Evolutionary conservation across 176 grass and related monocot genomes (phyloP).

Genomic region (Melocanna baccifera): DNA sequence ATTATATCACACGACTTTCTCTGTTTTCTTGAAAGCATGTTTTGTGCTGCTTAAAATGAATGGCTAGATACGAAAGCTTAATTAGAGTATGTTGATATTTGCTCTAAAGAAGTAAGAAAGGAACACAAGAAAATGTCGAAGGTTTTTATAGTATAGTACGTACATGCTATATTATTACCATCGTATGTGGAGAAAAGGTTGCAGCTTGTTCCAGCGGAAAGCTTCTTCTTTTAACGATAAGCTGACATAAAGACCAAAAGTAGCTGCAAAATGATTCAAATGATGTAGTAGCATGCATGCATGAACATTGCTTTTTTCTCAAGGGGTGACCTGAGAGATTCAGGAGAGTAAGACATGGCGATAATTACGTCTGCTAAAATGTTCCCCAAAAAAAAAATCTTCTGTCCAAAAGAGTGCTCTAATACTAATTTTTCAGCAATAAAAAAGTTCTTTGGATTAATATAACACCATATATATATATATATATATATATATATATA

Average conservation of each 20-base stretch:
- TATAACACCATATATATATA: too few species aligned
- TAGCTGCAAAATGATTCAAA: conserved; percentile 21
- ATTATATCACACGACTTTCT: not conserved
- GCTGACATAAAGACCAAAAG: conserved; percentile 11
- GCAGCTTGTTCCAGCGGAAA: conserved; percentile 35
- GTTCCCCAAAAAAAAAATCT: not conserved
- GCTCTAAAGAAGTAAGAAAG: not conserved
- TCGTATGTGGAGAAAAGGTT: conserved; percentile 13
- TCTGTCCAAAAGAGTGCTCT: not conserved
- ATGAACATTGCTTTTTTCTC: conserved; percentile 11
- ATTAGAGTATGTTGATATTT: not conserved
- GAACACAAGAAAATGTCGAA: not conserved
- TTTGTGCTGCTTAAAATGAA: not conserved
- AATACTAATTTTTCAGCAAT: not conserved
- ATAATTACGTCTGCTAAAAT: conserved; percentile 16
- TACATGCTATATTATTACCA: not conserved
- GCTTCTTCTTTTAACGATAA: conserved; percentile 15
- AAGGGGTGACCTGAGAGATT: conserved; percentile 11
- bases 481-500: too few species aligned
- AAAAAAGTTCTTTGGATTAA: not conserved
- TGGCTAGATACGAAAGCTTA: not conserved
- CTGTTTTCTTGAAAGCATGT: not conserved
- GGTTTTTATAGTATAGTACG: not conserved
- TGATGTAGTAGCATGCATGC: conserved; percentile 29
- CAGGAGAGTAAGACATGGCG: conserved; percentile 25